Conservation (phyloP, 768 basidiomycete genomes). For the Arthromyces matolae region DNA sequence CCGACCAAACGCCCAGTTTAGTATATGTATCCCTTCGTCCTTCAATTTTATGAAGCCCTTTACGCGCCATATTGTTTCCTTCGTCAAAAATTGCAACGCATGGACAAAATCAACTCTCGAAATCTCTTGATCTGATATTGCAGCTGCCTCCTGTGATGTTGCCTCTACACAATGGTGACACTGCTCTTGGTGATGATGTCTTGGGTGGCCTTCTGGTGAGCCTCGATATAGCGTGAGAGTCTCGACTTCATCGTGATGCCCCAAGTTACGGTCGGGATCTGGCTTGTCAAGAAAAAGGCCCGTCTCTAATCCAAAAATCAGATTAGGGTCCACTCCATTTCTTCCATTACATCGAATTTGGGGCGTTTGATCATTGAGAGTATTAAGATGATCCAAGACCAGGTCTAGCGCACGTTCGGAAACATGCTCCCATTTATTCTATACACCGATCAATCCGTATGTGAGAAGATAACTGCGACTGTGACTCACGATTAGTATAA, state of each 20-base stretch:
- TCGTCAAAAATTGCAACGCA: conserved; percentile 52
- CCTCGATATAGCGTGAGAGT: conserved; percentile 63
- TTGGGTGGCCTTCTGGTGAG: conserved; percentile 14
- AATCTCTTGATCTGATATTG: conserved; percentile 22
- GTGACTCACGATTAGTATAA: conserved; percentile 72
- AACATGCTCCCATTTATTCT: conserved; percentile 92
- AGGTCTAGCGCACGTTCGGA: conserved; percentile 75
- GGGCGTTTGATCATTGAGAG: conserved; percentile 87
- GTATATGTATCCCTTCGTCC: conserved; percentile 42
- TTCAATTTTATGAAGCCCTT: conserved; percentile 77
- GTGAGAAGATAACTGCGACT: background rate
- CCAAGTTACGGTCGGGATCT: conserved; percentile 12
- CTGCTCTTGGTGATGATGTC: background rate
- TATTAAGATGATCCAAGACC: conserved; percentile 83
- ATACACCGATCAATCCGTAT: background rate
- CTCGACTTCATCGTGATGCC: conserved; percentile 69
- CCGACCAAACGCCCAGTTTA: conserved; percentile 95
- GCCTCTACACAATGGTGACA: conserved; percentile 11
- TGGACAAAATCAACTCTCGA: conserved; percentile 35
- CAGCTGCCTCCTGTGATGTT: background rate
- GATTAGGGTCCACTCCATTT: conserved; percentile 65
- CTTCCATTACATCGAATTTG: conserved; percentile 68
- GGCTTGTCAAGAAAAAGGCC: conserved; percentile 53
- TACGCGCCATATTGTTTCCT: conserved; percentile 74
- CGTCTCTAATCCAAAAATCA: conserved; percentile 91